Conservation (phyloP, 2,329 filamentous ascomycete species). For the Penicillium sp. region DNA sequence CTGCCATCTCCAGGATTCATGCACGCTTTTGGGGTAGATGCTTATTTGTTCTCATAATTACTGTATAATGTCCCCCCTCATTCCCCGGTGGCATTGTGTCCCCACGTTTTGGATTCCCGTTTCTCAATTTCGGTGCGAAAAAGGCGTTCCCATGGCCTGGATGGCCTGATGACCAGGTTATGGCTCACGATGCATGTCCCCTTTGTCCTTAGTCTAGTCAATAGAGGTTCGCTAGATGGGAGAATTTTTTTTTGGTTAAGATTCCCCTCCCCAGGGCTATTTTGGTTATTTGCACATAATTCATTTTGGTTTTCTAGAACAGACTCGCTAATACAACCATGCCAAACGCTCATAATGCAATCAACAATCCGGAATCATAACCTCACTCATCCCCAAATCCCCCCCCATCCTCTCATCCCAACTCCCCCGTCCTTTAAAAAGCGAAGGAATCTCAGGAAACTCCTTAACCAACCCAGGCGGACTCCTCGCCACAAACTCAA, state of each 20-base stretch:
- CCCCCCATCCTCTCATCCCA: not conserved
- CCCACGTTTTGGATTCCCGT: conserved; percentile 5
- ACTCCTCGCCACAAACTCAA: conserved; percentile 13
- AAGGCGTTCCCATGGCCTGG: conserved; percentile 4
- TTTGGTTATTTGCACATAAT: conserved; percentile 6
- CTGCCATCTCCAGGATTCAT: not conserved
- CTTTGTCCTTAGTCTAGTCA: not conserved
- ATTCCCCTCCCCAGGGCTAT: too few species aligned
- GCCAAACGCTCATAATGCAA: not conserved
- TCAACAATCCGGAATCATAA: not conserved
- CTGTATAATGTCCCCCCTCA: conserved; percentile 6
- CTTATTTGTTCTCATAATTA: not conserved
- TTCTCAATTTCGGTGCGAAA: conserved; percentile 4
- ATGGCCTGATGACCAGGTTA: not conserved
- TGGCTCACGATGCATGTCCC: conserved; percentile 7
- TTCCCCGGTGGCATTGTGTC: conserved; percentile 1
- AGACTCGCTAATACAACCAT: not conserved
- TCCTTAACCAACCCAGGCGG: conserved; percentile 1
- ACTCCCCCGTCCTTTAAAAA: not conserved
- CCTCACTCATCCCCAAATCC: not conserved
- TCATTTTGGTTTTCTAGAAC: not conserved
- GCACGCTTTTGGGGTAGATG: conserved; percentile 1
- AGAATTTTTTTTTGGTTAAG: not conserved
- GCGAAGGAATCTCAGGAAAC: conserved; percentile 1
- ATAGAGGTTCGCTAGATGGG: not conserved